Evolutionary conservation across 164 flowering plant species (phyloP).

Genomic region (Vitis rotundifolia): DNA sequence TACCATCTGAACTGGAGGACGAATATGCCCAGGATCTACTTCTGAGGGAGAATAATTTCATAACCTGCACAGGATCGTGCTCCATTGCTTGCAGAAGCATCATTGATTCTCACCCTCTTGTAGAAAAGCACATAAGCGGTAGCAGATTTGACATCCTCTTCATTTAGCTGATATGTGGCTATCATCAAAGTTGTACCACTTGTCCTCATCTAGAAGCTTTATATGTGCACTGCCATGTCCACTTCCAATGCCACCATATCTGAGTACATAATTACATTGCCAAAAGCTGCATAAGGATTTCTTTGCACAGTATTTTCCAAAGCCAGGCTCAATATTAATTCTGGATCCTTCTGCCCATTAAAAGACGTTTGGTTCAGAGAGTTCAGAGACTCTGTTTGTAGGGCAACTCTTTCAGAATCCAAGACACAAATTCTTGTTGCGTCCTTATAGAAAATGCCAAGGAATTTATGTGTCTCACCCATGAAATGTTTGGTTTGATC

Average conservation of each 20-base stretch:
- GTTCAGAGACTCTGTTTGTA: slow-evolving; percentile 58
- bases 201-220: too few species aligned
- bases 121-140: too few species aligned
- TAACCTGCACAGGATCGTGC: too few species aligned
- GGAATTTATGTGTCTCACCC: slow-evolving; percentile 56
- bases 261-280: slow-evolving; percentile 46
- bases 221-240: too few species aligned
- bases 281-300: slow-evolving; percentile 64
- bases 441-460: slow-evolving; percentile 83
- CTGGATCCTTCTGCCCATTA: slow-evolving; percentile 53
- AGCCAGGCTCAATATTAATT: slow-evolving; percentile 51
- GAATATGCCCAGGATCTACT: too few species aligned
- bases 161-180: too few species aligned
- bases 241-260: slow-evolving; percentile 28
- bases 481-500: slow-evolving; percentile 41
- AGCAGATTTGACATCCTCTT: too few species aligned
- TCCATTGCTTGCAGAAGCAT: too few species aligned
- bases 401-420: slow-evolving; percentile 53
- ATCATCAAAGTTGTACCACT: too few species aligned
- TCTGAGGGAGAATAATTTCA: too few species aligned
- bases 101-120: too few species aligned
- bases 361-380: slow-evolving; percentile 49
- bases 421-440: slow-evolving; percentile 62
- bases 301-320: slow-evolving; percentile 81
- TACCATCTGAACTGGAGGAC: too few species aligned